A percentile compares a stretch with the other conserved stretches of the same genome.
phyloP scores from a whole-genome alignment of 805 yeast species.

The Candida ovalis region DNA sequence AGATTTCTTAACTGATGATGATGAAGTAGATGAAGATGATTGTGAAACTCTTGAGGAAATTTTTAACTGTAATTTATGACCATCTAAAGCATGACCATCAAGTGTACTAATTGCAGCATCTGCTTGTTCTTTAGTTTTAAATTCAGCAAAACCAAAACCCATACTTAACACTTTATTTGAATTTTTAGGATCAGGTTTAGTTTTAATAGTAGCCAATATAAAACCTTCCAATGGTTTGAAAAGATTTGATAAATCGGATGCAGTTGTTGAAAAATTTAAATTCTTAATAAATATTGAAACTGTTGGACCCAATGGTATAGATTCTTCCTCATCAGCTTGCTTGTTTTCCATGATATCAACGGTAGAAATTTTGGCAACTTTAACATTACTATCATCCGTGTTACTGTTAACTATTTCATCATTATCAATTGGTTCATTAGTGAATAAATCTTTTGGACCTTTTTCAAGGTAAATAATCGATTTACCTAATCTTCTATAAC shows the following conservation, averaged over 20 bases:
- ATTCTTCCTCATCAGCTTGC: conserved; percentile 32
- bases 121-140: conserved; percentile 74
- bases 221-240: conserved; percentile 79
- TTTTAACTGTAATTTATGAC: conserved; percentile 86
- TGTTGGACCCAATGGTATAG: conserved; percentile 61
- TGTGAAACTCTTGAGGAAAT: conserved; percentile 69
- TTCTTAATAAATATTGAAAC: conserved; percentile 90
- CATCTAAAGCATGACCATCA: conserved; percentile 79
- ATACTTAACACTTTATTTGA: conserved; percentile 69
- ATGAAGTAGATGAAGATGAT: conserved; percentile 34
- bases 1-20: conserved; percentile 31
- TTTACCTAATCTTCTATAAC: conserved; percentile 84
- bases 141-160: conserved; percentile 98
- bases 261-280: conserved; percentile 77
- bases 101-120: conserved; percentile 65
- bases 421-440: conserved; percentile 45
- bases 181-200: conserved; percentile 81
- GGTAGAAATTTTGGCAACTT: conserved; percentile 34
- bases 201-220: conserved; percentile 75
- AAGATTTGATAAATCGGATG: conserved; percentile 48
- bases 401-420: conserved; percentile 29
- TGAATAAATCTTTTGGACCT: conserved; percentile 83
- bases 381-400: conserved; percentile 28
- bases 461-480: conserved; percentile 87
- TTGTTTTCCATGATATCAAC: conserved; percentile 16